phyloP scores from a whole-genome alignment of 2,329 filamentous ascomycete species.

The Pseudogymnoascus sp. region DNA sequence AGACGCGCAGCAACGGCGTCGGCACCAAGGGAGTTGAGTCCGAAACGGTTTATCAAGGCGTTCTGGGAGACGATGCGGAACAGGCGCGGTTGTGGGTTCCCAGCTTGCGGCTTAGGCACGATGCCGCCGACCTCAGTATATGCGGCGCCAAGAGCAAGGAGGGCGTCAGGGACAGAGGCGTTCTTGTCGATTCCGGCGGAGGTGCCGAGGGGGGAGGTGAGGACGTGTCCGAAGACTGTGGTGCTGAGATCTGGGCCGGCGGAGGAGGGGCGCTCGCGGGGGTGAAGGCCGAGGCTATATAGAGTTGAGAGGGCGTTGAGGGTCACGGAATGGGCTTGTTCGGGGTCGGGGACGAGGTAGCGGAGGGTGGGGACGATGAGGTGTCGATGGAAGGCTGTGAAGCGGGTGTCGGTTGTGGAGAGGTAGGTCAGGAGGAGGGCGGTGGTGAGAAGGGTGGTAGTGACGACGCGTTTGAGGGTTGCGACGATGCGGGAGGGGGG shows the following conservation, averaged over 20 bases:
- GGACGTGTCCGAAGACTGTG: conserved; percentile 62
- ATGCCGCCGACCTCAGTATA: conserved; percentile 89
- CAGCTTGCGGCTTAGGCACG: conserved; percentile 77
- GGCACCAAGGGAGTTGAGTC: conserved; percentile 84
- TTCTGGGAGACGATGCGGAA: conserved; percentile 79
- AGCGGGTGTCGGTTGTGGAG: conserved; percentile 67
- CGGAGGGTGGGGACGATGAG: conserved; percentile 58
- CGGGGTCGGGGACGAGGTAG: conserved; percentile 61
- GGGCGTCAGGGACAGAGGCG: conserved; percentile 73
- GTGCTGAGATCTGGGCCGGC: conserved; percentile 34
- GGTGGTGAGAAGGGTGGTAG: conserved; percentile 45
- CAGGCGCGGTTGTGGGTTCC: conserved; percentile 79
- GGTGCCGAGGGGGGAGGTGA: conserved; percentile 84
- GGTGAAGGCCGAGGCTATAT: conserved; percentile 66
- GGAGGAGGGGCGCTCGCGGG: conserved; percentile 61
- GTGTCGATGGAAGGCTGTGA: conserved; percentile 56
- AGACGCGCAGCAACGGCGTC: conserved; percentile 76
- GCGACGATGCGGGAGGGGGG: conserved; percentile 26
- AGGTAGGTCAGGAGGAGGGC: conserved; percentile 45
- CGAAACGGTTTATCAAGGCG: conserved; percentile 90
- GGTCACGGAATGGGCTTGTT: conserved; percentile 83
- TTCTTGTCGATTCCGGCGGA: conserved; percentile 96
- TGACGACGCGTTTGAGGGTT: conserved; percentile 40
- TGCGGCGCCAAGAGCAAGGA: conserved; percentile 76
- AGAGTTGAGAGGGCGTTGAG: conserved; percentile 62